These are phyloP conservation scores for Yamadazyma mexicana DNA, from an alignment of 1,139 yeast species.

Conservation along the genomic window DNA sequence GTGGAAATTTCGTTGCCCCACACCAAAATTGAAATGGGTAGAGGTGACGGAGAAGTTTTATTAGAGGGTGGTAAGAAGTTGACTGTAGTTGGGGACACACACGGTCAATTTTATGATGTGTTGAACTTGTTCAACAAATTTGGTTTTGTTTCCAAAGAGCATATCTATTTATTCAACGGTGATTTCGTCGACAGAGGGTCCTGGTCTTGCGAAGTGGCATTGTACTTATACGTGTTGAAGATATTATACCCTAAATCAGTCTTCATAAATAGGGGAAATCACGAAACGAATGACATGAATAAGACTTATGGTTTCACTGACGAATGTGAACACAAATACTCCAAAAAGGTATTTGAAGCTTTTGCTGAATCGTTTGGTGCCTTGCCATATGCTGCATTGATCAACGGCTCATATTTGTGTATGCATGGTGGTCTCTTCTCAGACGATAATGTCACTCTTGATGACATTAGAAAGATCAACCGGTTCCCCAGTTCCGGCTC, in stretches of 20 bases:
- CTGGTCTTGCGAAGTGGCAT: conserved; percentile 96
- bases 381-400: conserved; percentile 81
- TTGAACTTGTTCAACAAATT: conserved; percentile 72
- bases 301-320: conserved; percentile 95
- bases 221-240: conserved; percentile 76
- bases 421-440: conserved; percentile 97
- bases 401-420: conserved; percentile 74
- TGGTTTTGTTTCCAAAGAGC: conserved; percentile 69
- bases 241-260: conserved; percentile 71
- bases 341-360: conserved; percentile 77
- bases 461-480: conserved; percentile 71
- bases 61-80: conserved; percentile 41
- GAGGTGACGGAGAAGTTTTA: conserved; percentile 18
- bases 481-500: conserved; percentile 57
- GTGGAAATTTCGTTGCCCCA: conserved; percentile 63
- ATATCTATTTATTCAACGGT: conserved; percentile 87
- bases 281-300: conserved; percentile 96
- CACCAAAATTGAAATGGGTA: conserved; percentile 17
- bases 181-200: conserved; percentile 98
- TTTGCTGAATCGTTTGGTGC: conserved; percentile 86
- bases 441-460: conserved; percentile 65
- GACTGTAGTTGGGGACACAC: conserved; percentile 96
- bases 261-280: conserved; percentile 90
- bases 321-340: conserved; percentile 89
- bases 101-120: conserved; percentile 92